These are phyloP conservation scores for Nicotiana paniculata DNA, from an alignment of 257 asterid species.

Conservation along the genomic window DNA sequence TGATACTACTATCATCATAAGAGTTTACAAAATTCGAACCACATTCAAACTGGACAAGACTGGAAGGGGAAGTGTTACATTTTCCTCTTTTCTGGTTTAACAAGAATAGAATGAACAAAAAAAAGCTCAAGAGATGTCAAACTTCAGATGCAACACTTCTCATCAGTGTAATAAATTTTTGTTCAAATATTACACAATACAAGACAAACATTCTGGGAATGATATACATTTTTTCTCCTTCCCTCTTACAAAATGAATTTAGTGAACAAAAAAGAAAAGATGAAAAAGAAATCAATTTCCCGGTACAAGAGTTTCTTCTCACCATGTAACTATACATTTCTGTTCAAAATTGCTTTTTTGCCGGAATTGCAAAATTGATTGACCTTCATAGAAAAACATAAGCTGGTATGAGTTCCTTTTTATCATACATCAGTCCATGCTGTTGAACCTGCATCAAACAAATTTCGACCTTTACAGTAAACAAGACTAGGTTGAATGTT, in stretches of 20 bases:
- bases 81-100: neutral
- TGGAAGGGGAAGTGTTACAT: neutral
- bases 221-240: neutral
- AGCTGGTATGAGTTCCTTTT: neutral
- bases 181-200: neutral
- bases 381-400: neutral
- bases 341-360: neutral
- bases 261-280: neutral
- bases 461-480: neutral
- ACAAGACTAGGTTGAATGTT: no score
- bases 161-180: neutral
- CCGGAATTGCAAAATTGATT: conserved; percentile 3
- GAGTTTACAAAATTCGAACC: neutral
- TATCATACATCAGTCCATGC: neutral
- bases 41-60: neutral
- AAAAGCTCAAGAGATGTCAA: neutral
- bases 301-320: neutral
- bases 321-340: conserved; percentile 12
- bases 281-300: neutral
- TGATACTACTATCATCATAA: neutral
- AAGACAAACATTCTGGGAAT: neutral
- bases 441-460: neutral
- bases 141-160: neutral
- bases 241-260: neutral
- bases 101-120: neutral